phyloP scores from a whole-genome alignment of 805 yeast genomes.

The Sporopachydermia lactativora region DNA sequence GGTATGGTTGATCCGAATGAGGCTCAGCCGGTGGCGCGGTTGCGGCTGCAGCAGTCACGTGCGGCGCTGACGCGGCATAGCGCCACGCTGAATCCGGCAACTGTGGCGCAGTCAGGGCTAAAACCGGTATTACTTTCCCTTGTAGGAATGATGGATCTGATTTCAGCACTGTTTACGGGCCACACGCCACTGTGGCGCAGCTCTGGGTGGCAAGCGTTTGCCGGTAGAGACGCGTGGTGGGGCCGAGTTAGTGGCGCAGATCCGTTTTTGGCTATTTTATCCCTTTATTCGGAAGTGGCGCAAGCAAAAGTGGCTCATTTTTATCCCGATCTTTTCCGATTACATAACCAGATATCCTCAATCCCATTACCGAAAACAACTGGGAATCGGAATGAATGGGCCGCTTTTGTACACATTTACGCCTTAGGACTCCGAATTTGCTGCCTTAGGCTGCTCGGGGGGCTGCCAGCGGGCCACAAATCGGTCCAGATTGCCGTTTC shows the following conservation, averaged over 20 bases:
- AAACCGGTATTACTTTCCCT: neutral
- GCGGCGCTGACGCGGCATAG: neutral
- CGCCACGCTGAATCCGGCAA: neutral
- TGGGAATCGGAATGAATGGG: neutral
- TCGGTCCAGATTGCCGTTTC: neutral
- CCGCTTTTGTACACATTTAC: neutral
- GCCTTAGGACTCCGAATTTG: neutral
- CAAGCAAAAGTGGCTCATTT: neutral
- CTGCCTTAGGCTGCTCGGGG: neutral
- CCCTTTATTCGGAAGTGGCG: neutral
- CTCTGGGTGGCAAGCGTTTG: neutral
- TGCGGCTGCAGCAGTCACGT: neutral
- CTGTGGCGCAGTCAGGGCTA: neutral
- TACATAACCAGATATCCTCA: too few species aligned
- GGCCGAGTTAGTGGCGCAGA: neutral
- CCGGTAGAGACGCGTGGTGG: neutral
- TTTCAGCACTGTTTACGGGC: neutral
- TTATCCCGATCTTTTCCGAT: neutral
- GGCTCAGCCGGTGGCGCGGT: neutral
- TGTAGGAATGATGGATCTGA: neutral
- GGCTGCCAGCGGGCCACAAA: neutral
- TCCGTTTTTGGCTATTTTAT: neutral
- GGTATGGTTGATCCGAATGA: neutral
- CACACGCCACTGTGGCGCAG: neutral
- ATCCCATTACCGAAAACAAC: neutral